Evolutionary conservation across 768 basidiomycete species (phyloP).

Genomic region (Tricholoma matsutake): DNA sequence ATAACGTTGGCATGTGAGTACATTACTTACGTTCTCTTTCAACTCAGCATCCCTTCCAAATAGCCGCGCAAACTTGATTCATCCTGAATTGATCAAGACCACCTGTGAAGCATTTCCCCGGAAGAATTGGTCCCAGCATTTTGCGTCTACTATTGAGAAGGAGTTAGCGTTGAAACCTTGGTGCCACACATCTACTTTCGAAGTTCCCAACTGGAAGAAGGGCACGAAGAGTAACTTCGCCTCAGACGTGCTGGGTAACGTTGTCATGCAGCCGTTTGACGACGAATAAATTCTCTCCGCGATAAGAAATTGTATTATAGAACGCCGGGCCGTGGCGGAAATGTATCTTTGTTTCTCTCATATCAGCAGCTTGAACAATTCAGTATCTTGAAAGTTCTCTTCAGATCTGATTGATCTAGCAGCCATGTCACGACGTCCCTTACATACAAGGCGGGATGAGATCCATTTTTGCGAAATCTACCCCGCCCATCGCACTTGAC

Average conservation of each 20-base stretch:
- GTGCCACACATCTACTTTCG: slow-evolving; percentile 49
- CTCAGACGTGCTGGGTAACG: slow-evolving; percentile 42
- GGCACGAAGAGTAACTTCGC: slow-evolving; percentile 46
- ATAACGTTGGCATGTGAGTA: slow-evolving; percentile 44
- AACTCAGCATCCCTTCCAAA: slow-evolving; percentile 2
- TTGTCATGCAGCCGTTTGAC: slow-evolving; percentile 40
- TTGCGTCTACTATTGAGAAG: slow-evolving; percentile 40
- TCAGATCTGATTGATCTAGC: background rate
- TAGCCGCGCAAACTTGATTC: slow-evolving; percentile 43
- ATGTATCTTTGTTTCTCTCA: background rate
- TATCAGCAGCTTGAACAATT: background rate
- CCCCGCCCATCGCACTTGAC: background rate
- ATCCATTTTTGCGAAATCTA: background rate
- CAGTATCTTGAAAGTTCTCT: background rate
- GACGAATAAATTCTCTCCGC: background rate
- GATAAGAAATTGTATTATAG: background rate
- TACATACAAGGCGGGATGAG: background rate
- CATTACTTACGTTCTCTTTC: slow-evolving; percentile 1
- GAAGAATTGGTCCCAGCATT: slow-evolving; percentile 43
- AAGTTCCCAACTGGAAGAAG: slow-evolving; percentile 40
- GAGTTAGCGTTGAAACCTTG: slow-evolving; percentile 46
- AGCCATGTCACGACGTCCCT: background rate
- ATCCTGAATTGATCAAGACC: slow-evolving; percentile 37
- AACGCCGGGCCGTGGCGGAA: background rate
- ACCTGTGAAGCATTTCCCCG: slow-evolving; percentile 41